These are phyloP conservation scores for Decorospora gaudefroyi DNA, from an alignment of 2,329 filamentous ascomycete genomes.

Conservation along the genomic window DNA sequence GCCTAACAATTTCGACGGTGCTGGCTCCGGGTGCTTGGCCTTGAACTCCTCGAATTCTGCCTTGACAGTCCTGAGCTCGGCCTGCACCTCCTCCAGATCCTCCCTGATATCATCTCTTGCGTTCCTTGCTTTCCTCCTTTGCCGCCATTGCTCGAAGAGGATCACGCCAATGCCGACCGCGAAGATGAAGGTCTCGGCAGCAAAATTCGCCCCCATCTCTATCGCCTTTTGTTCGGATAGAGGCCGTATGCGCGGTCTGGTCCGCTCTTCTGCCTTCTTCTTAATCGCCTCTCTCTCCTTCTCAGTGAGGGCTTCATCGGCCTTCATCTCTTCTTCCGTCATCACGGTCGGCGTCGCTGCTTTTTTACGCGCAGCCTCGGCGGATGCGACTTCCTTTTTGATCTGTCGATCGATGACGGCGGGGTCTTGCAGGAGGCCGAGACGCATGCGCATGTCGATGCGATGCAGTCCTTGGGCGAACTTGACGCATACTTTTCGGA, in stretches of 20 bases:
- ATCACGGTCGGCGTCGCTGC: conserved; percentile 62
- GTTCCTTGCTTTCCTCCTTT: conserved; percentile 63
- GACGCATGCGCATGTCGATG: conserved; percentile 69
- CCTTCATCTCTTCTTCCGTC: conserved; percentile 63
- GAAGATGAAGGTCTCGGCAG: conserved; percentile 69
- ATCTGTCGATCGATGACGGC: conserved; percentile 59
- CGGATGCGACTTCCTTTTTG: conserved; percentile 59
- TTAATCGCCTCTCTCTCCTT: conserved; percentile 56
- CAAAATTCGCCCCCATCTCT: conserved; percentile 70
- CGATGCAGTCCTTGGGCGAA: conserved; percentile 68
- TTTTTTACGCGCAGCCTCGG: conserved; percentile 58
- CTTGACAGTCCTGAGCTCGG: conserved; percentile 47
- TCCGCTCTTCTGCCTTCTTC: conserved; percentile 47
- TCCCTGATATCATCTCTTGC: conserved; percentile 65
- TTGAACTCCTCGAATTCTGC: conserved; percentile 50
- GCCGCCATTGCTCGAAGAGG: conserved; percentile 65
- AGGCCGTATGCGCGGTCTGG: conserved; percentile 62
- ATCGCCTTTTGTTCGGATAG: conserved; percentile 70
- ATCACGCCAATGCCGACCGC: conserved; percentile 65
- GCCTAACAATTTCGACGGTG: conserved; percentile 33
- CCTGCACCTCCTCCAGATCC: conserved; percentile 62
- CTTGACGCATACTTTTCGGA: conserved; percentile 63
- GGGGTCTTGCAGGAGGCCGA: conserved; percentile 66
- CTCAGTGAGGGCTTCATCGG: conserved; percentile 57
- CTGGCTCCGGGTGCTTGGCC: conserved; percentile 38